phyloP scores from a whole-genome alignment of 305 asterid genomes.

The Withania somnifera region DNA sequence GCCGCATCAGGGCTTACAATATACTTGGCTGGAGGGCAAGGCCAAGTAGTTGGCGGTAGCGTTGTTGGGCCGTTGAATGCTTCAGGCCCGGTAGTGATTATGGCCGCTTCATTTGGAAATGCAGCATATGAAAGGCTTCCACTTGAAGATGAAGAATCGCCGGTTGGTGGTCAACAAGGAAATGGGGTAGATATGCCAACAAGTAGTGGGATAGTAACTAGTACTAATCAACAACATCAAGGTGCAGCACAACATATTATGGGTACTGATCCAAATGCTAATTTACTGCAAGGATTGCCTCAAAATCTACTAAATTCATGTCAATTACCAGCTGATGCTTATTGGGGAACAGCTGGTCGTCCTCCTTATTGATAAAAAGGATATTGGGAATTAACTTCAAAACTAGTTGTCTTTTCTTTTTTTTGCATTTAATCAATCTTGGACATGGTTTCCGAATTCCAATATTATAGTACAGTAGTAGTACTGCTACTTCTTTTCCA shows the following conservation, averaged over 20 bases:
- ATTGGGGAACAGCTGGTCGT: constrained; percentile 45
- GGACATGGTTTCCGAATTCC: constrained; percentile 3
- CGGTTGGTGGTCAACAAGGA: constrained; percentile 12
- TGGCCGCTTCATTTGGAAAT: constrained; percentile 85
- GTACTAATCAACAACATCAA: constrained; percentile 4
- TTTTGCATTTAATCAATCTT: background rate
- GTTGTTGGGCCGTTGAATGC: constrained; percentile 71
- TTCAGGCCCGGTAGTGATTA: constrained; percentile 71
- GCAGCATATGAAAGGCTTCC: constrained; percentile 87
- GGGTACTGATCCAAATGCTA: constrained; percentile 19
- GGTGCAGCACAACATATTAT: constrained; percentile 17
- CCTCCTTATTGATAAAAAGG: constrained; percentile 39
- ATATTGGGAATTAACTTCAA: background rate
- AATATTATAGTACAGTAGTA: background rate
- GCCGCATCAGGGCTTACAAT: constrained; percentile 66
- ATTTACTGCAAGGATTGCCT: constrained; percentile 33
- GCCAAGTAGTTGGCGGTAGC: constrained; percentile 80
- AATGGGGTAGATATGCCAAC: constrained; percentile 29
- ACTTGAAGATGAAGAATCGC: constrained; percentile 56
- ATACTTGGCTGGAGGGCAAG: constrained; percentile 73
- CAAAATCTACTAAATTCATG: constrained; percentile 37
- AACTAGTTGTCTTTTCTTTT: background rate
- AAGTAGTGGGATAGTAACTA: constrained; percentile 17
- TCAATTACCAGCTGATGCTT: constrained; percentile 34
- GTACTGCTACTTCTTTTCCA: background rate